Evolutionary conservation across 2,329 filamentous ascomycete genomes (phyloP).

Genomic region (Microthyrium microscopicum): DNA sequence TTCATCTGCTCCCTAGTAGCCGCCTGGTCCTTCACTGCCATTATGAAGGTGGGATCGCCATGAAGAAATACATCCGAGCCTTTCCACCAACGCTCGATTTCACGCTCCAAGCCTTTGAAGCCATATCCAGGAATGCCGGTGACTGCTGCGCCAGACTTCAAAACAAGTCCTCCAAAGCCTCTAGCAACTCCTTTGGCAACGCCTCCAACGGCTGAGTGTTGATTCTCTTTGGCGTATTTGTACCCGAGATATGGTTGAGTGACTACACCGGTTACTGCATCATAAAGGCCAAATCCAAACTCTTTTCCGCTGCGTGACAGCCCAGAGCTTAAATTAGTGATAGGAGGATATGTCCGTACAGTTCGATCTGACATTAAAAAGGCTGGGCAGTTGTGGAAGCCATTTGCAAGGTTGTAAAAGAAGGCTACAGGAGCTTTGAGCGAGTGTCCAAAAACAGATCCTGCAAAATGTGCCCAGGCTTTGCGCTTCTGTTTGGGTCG

Average conservation of each 20-base stretch:
- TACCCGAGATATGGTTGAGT: not conserved
- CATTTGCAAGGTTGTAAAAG: not conserved
- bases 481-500: not conserved
- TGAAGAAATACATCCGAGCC: not conserved
- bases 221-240: not conserved
- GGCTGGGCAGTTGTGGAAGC: not conserved
- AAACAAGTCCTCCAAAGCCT: not conserved
- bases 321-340: conserved; percentile 1
- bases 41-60: not conserved
- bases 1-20: not conserved
- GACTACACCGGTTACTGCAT: conserved; percentile 1
- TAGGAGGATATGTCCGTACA: not conserved
- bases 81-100: not conserved
- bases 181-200: not conserved
- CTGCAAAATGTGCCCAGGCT: not conserved
- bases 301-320: not conserved
- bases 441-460: not conserved
- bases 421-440: not conserved
- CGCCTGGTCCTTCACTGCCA: not conserved
- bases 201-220: not conserved
- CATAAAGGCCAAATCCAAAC: not conserved
- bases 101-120: conserved; percentile 1
- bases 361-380: not conserved
- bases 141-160: conserved; percentile 1
- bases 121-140: conserved; percentile 1